phyloP scores from a whole-genome alignment of 768 basidiomycete genomes.

The Cyathus striatus region DNA sequence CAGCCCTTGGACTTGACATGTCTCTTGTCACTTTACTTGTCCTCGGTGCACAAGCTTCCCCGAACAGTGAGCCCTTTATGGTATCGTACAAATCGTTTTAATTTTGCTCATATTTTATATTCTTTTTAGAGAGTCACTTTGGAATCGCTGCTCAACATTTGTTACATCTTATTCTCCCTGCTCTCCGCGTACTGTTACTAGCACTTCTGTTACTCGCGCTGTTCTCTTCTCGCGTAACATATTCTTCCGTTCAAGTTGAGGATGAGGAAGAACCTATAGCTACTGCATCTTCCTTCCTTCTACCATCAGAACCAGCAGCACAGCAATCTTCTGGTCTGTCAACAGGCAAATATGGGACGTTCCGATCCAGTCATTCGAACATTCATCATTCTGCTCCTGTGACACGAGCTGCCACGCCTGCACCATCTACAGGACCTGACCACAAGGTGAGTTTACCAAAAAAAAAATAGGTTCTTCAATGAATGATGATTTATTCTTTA shows the following conservation, averaged over 20 bases:
- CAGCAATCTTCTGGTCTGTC: constrained; percentile 49
- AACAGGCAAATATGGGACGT: constrained; percentile 72
- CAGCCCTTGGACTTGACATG: constrained; percentile 56
- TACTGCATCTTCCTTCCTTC: constrained; percentile 47
- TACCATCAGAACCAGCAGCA: constrained; percentile 42
- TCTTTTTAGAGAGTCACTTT: constrained; percentile 20
- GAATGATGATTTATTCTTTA: too few relatives aligned
- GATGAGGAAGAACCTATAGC: constrained; percentile 33
- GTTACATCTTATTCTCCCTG: constrained; percentile 45
- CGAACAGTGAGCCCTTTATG: constrained; percentile 22
- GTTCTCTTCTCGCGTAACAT: constrained; percentile 59
- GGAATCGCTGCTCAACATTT: constrained; percentile 20
- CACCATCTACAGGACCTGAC: constrained; percentile 33
- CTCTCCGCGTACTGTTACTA: constrained; percentile 62
- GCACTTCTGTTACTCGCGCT: constrained; percentile 57
- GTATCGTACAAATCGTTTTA: constrained; percentile 8
- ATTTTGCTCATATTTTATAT: constrained; percentile 16
- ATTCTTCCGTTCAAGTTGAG: constrained; percentile 42
- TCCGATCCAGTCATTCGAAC: constrained; percentile 46
- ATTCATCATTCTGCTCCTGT: constrained; percentile 47
- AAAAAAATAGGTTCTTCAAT: too few relatives aligned
- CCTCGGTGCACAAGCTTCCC: constrained; percentile 28
- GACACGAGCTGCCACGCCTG: constrained; percentile 48
- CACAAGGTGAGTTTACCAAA: constrained; percentile 33
- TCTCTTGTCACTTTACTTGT: constrained; percentile 52